Evolutionary conservation across 345 rosid species (phyloP), one percentile per base, ranked within the genome.

Genomic region (Turnera subulata): DNA sequence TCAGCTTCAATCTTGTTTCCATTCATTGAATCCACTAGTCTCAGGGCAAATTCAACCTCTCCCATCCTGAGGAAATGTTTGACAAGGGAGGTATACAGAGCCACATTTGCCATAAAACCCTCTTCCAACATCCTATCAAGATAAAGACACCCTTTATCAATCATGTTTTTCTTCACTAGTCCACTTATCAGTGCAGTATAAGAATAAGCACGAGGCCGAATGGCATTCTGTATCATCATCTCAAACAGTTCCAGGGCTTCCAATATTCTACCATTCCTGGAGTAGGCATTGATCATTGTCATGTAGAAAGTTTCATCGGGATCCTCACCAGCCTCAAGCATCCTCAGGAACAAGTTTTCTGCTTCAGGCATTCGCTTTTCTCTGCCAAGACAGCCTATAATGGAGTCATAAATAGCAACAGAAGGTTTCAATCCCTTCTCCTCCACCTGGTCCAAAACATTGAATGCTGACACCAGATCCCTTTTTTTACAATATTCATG

Each of bases 281-380:
- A 71, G 59, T 81, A 88, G 26, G 76, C 88, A 73, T 78, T 83
- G 63, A 88, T 83, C 96, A 88, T 81, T 25, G 84, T 81, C 81
- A 63, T 66, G 73, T 79, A 88, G 48, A 77, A 47, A 64, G 68
- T 62, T 71, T 78, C 96, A 72, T 85, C 90, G 38, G 88, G 88
- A 66, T 81, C 79, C 53, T 81, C 69, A 54, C 92, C 86, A 16
- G 74, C 65, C 63, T 76, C 77, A 37, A 74, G 72, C 90, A 88
- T 88, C 73, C 73, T 78, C 47, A 50, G 62, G 66, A 88, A 85
- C 56, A 68, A 60, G 55, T 73, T 69, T 81, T 79, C 83, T 0
- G 92, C 96, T 64, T 79, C 86, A 50, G 23, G 50, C 62, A 83
- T 52, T 69, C 63, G 73, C 56, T 69, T 69, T 29, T 72, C 67